Base-by-base conservation (phyloP, 179 eudicot species). In the Sideroxylon spinosum region DNA sequence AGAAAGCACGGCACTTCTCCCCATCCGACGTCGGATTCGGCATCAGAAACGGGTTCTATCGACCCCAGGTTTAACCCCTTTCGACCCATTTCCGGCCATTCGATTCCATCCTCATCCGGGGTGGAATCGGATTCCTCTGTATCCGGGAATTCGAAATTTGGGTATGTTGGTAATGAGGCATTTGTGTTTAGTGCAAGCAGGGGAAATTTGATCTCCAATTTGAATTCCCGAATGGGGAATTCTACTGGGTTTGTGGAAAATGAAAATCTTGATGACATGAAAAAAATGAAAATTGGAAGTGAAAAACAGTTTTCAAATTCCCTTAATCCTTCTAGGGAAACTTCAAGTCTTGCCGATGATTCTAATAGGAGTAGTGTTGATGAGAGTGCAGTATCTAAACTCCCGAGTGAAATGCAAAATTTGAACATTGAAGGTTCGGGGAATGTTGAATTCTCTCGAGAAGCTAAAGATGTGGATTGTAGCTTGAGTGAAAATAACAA, bases 21-120 rank as follows among this genome's bases (percentile, higher is more conserved):
- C 74, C 81, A 73, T 80, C 84, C 80, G 11, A 46, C 32, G 71
- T 57, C 65, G 71, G 71, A 85, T 20, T 49, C 69, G 46, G 69
- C 81, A 62, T 59, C 84, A 19, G 72, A 78, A 9, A 16, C 64
- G 10, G 48, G 80, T 81, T 72, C 57, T 11, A 64, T 14, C 80
- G 90, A 87, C 85, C 60, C 73, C 25, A 87, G 88, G 74, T 77
- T 87, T 76, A 88, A 89, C 53, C 91, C 89, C 8, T 80, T 84
- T 85, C 74, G 78, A 2, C 50, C 76, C 68, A 25, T 60, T 82
- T 50, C 83, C 55, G 82, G 62, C 79, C 67, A 71, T 82, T 78
- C 72, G 10, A 20, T 53, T 17, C 80, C 85, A 73, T 81, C 79
- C 74, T 68, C 86, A 12, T 87, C 79, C 80, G 78, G 82, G 79